Conservation (phyloP, 2,329 filamentous ascomycete species). For the Diaporthe amygdali region DNA sequence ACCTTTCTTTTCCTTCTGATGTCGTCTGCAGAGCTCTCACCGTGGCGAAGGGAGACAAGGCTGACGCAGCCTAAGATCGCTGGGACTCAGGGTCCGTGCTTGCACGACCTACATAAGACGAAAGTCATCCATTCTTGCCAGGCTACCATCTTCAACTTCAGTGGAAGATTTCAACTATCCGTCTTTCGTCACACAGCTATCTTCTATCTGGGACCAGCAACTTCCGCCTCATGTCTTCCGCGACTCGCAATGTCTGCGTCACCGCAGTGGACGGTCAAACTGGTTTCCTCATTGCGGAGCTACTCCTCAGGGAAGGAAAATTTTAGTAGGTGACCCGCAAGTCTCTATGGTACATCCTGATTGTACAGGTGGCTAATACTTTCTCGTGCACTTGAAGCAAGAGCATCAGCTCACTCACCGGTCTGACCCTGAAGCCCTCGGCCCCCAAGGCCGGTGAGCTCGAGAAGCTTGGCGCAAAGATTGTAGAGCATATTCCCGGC, state of each 20-base stretch:
- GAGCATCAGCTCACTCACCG: slow-evolving; percentile 48
- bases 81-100: no score
- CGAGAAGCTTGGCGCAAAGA: slow-evolving; percentile 43
- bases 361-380: no score
- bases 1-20: not conserved
- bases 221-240: not conserved
- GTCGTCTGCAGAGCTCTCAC: not conserved
- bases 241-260: slow-evolving; percentile 49
- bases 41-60: not conserved
- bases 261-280: slow-evolving; percentile 56
- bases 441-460: slow-evolving; percentile 46
- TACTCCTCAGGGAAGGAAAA: slow-evolving; percentile 44
- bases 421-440: slow-evolving; percentile 45
- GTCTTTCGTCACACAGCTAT: not conserved
- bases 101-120: no score
- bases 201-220: not conserved
- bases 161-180: not conserved
- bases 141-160: not conserved
- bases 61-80: not conserved
- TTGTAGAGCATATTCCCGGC: slow-evolving; percentile 48
- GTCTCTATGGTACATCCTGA: no score
- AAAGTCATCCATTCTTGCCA: not conserved
- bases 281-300: slow-evolving; percentile 55
- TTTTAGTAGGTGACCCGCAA: no score
- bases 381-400: no score